Conservation (phyloP, 306 rosid genomes). For the Corylus avellana region DNA sequence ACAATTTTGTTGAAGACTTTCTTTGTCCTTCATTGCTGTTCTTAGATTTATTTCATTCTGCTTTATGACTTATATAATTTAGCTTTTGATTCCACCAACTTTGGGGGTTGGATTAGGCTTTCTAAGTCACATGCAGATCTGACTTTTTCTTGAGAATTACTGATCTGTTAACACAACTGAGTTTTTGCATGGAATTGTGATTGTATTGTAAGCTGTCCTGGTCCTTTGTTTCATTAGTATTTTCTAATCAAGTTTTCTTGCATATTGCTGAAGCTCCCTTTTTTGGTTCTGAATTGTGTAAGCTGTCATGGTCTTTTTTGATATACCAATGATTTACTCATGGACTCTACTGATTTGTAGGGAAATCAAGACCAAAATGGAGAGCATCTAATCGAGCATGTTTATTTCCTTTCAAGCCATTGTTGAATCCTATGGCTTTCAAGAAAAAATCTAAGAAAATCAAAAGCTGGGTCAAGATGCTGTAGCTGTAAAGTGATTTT, state of each 20-base stretch:
- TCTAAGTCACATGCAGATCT: not conserved
- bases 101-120: not conserved
- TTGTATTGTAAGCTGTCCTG: not conserved
- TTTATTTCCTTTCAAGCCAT: constrained; percentile 52
- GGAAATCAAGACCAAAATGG: constrained; percentile 46
- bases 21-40: not conserved
- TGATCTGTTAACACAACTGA: not conserved
- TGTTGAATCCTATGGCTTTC: constrained; percentile 42
- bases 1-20: not conserved
- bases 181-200: not conserved
- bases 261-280: not conserved
- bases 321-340: constrained; percentile 1
- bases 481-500: not conserved
- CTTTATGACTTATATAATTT: not conserved
- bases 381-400: constrained; percentile 31
- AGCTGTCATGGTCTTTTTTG: not conserved
- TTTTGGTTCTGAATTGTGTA: not conserved
- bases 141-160: not conserved
- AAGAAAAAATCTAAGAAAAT: constrained; percentile 58
- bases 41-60: not conserved
- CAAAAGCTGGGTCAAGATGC: constrained; percentile 36
- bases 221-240: no score
- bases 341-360: constrained; percentile 41
- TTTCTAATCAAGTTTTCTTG: no score
- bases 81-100: not conserved